phyloP scores from a whole-genome alignment of 257 asterid species.

The Rauvolfia tetraphylla region DNA sequence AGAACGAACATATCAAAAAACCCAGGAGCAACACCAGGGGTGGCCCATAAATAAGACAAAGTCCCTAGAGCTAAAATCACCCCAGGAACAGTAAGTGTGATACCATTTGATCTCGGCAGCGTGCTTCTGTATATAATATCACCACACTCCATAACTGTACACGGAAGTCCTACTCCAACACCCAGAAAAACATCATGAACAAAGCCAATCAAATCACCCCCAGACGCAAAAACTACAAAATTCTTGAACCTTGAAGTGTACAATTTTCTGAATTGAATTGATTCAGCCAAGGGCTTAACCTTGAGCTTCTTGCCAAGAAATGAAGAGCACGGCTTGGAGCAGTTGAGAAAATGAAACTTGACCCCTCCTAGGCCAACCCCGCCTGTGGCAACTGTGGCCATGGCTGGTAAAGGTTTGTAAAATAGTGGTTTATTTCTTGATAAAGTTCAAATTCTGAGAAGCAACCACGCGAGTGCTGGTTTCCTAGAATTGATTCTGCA shows the following conservation, averaged over 20 bases:
- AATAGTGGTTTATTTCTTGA: background rate
- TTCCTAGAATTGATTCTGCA: background rate
- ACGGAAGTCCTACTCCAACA: constrained; percentile 96
- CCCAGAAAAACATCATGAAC: constrained; percentile 70
- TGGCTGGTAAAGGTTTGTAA: constrained; percentile 11
- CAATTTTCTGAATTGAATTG: constrained; percentile 26
- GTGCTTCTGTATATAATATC: constrained; percentile 93
- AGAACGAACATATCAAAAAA: constrained; percentile 97
- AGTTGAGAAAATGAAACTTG: constrained; percentile 39
- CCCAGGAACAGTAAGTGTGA: constrained; percentile 81
- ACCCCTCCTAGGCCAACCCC: constrained; percentile 56
- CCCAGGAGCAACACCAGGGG: constrained; percentile 99
- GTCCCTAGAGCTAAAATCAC: constrained; percentile 75
- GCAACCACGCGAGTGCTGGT: constrained; percentile 24
- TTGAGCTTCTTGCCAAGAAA: constrained; percentile 60
- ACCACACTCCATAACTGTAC: constrained; percentile 97
- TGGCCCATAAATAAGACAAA: constrained; percentile 93
- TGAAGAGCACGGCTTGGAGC: constrained; percentile 51
- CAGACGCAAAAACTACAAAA: constrained; percentile 41
- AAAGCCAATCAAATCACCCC: constrained; percentile 36
- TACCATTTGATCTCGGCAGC: constrained; percentile 66
- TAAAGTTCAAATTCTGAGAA: constrained; percentile 6
- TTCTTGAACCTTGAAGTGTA: constrained; percentile 32
- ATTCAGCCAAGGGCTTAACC: constrained; percentile 32
- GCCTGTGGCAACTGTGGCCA: constrained; percentile 62